A percentile compares a stretch with the other conserved stretches of the same genome.
Evolutionary conservation across 2,329 filamentous ascomycete genomes (phyloP).

Genomic region (Eutypella sp.): DNA sequence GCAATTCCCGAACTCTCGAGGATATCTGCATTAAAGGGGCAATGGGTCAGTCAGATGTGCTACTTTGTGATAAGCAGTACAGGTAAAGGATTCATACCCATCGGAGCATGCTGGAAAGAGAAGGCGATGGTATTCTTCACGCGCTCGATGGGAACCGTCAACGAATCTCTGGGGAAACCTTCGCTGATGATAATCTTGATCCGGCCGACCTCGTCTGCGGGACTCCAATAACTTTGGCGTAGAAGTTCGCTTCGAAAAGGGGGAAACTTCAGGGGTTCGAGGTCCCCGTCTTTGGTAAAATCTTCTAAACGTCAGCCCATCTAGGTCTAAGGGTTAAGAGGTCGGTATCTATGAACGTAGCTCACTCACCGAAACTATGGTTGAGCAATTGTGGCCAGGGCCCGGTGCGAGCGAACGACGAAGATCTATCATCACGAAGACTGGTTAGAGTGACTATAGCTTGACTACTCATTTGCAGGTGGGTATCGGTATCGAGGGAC

Average conservation of each 20-base stretch:
- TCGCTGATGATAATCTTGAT: constrained; percentile 75
- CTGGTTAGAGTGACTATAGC: constrained; percentile 1
- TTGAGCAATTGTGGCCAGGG: constrained; percentile 47
- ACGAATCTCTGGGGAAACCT: constrained; percentile 55
- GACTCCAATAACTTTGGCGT: constrained; percentile 65
- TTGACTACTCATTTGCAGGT: too few species aligned
- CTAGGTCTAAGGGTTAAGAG: neutral
- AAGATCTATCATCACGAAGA: constrained; percentile 39
- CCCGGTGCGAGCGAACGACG: constrained; percentile 46
- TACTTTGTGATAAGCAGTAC: neutral
- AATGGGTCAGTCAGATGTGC: constrained; percentile 9
- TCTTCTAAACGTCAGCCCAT: constrained; percentile 31
- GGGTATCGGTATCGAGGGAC: constrained; percentile 15
- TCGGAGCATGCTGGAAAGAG: constrained; percentile 79
- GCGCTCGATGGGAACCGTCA: constrained; percentile 53
- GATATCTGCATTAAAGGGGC: constrained; percentile 47
- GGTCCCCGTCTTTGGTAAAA: constrained; percentile 52
- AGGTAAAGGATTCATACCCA: constrained; percentile 45
- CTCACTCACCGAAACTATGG: constrained; percentile 39
- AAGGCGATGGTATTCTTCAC: constrained; percentile 72
- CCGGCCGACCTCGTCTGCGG: constrained; percentile 65
- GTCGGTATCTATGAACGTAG: too few species aligned
- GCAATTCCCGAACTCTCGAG: constrained; percentile 70
- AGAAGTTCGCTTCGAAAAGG: constrained; percentile 65
- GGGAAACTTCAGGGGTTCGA: constrained; percentile 65